phyloP scores from a whole-genome alignment of 1,284 basidiomycete genomes.

The Ganoderma multipileum region DNA sequence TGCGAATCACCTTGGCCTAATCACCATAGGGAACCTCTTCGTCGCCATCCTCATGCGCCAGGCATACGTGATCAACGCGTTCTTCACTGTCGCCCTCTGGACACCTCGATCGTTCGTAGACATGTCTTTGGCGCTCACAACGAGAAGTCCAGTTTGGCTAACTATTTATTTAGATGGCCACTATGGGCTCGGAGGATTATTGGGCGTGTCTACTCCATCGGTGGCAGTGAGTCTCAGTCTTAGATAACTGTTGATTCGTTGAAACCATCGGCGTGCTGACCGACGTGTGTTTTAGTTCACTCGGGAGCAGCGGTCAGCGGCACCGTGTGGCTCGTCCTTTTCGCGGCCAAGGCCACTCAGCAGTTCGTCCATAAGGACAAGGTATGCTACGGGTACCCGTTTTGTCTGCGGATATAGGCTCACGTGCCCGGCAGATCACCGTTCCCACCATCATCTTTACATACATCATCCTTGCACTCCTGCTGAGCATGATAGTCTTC shows the following conservation, averaged over 20 bases:
- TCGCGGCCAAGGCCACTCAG: slow-evolving; percentile 56
- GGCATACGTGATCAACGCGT: slow-evolving; percentile 62
- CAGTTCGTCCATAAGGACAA: slow-evolving; percentile 49
- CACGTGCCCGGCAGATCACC: slow-evolving; percentile 43
- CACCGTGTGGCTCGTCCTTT: slow-evolving; percentile 57
- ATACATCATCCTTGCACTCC: slow-evolving; percentile 54
- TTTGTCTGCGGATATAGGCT: neutral
- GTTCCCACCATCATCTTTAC: slow-evolving; percentile 56
- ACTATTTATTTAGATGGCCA: slow-evolving; percentile 51
- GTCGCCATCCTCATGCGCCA: slow-evolving; percentile 63
- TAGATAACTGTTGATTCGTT: neutral
- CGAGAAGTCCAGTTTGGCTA: neutral
- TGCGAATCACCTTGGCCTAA: slow-evolving; percentile 52
- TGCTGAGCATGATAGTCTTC: slow-evolving; percentile 54
- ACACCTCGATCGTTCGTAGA: slow-evolving; percentile 53
- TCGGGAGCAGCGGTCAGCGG: slow-evolving; percentile 61
- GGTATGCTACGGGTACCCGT: slow-evolving; percentile 36
- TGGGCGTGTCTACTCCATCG: slow-evolving; percentile 62
- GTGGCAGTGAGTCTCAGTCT: slow-evolving; percentile 46
- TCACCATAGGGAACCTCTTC: slow-evolving; percentile 59
- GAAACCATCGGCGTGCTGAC: slow-evolving; percentile 5
- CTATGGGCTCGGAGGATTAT: slow-evolving; percentile 56
- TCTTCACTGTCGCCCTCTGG: slow-evolving; percentile 56
- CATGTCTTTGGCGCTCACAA: neutral
- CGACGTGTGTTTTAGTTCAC: slow-evolving; percentile 45